Evolutionary conservation across 2,329 filamentous ascomycete species (phyloP).

Genomic region (Chaetoscypha palmicola): DNA sequence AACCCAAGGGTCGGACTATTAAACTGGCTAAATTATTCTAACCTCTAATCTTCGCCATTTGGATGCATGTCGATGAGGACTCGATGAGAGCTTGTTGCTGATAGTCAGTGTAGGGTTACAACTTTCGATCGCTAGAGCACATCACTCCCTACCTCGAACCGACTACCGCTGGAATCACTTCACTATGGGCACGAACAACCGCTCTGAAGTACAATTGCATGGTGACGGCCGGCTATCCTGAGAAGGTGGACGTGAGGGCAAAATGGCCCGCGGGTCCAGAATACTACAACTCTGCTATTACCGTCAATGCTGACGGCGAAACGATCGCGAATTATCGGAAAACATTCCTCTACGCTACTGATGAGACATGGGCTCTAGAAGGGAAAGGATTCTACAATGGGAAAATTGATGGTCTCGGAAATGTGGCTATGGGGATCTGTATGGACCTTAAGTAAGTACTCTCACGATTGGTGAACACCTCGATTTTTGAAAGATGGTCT

Average conservation of each 20-base stretch:
- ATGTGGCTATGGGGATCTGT: conserved; percentile 53
- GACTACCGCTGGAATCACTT: conserved; percentile 56
- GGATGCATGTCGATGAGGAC: neutral
- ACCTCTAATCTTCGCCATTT: too few species aligned
- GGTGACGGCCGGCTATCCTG: conserved; percentile 69
- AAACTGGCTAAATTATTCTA: too few species aligned
- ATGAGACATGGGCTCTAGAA: conserved; percentile 56
- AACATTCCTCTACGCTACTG: conserved; percentile 49
- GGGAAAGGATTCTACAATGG: conserved; percentile 45
- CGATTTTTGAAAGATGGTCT: conserved; percentile 20
- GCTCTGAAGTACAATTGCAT: conserved; percentile 61
- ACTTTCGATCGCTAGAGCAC: conserved; percentile 62
- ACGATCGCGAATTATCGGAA: conserved; percentile 56
- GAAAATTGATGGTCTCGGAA: conserved; percentile 41
- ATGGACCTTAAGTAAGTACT: conserved; percentile 53
- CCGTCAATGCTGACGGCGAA: conserved; percentile 53
- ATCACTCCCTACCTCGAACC: conserved; percentile 65
- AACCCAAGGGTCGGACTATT: too few species aligned
- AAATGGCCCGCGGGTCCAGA: conserved; percentile 45
- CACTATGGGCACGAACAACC: conserved; percentile 62
- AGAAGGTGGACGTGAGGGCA: conserved; percentile 48
- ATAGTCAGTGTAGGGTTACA: conserved; percentile 47
- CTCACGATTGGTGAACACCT: conserved; percentile 10
- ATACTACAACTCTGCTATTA: conserved; percentile 49
- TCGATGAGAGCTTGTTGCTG: neutral